Base-by-base conservation (phyloP, 1,284 basidiomycete species). In the Pyrrhoderma noxium region DNA sequence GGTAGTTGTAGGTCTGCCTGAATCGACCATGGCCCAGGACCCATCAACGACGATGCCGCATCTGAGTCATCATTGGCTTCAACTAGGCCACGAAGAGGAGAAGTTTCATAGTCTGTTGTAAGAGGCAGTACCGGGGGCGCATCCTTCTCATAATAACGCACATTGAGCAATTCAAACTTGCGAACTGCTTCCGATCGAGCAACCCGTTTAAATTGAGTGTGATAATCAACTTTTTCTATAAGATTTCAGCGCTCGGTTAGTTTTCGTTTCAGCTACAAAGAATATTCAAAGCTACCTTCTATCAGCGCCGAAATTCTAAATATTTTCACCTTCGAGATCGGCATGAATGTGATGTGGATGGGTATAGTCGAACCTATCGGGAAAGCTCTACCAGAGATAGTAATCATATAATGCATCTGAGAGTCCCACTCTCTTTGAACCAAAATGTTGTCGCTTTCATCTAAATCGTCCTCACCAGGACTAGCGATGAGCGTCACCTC, bases 351-450 rank as follows among this genome's bases (percentile, higher is more conserved):
- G 38, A 98, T 73, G 48, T 80, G 80, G 37, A 98, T 70, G 0
- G 93, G 91, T 49, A 98, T 80, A 13, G 74, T 74, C 18, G 90
- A 86, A 16, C 93, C 93, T 45, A 98, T 80, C 11, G 85, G 78
- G 67, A 93, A 90, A 57, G 80, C 83, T 57, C 87, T 83, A 11
- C 89, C 90, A 27, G 83, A 80, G 22, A 97, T 70, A 1, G 85
- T 78, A 52, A 98, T 85, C 51, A 86, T 71, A 60, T 91, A 93
- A 58, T 91, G 84, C 62, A 98, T 72, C 64, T 96, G 87, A 54
- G 85, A 78, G 55, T 97, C 94, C 94, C 94, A 99, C 59, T 88
- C 83, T 21, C 92, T 74, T 64, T 96, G 89, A 11, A 98, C 83
- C 45, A 93, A 77, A 55, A 98, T 85, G 59, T 84, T 81, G 61